Base-by-base conservation (phyloP, 1,139 yeast species). In the Taphrina communis region DNA sequence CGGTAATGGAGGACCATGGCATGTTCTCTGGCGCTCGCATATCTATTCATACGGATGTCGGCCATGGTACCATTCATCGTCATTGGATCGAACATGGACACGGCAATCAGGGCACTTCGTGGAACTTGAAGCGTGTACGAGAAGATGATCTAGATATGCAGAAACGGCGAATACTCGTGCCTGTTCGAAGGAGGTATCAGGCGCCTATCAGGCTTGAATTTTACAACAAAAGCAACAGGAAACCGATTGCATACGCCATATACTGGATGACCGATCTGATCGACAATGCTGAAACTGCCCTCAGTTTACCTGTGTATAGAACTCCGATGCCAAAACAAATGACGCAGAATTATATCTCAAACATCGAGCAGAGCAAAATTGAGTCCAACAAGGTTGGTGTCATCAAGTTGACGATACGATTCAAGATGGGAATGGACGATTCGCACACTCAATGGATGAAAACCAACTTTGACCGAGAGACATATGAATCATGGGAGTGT, bases 401-500 rank as follows among this genome's bases (percentile, higher is more conserved):
- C 11, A 53, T 65, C 19, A 46, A 44, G n/a, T 8, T 65, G 35
- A 56, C 57, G 25, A 58, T 58, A 6, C 44, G 68, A 9, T 65
- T 57, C 53, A 65, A 65, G 59, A 58, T 58, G 63, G 68, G 68
- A 12, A 48, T 65, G 65, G 68, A 65, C 48, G 68, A 65, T 11
- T 25, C 65, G 17, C 68, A 65, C 36, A 42, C 31, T 12, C 63
- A 65, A 36, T 57, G 60, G 42, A 39, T 65, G 65, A 48, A 51
- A 42, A 57, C 44, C 12, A 65, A 66, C 50, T 63, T 52, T 41
- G 69, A 41, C 25, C 55, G 69, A 17, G 66, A 66, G 41, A 66
- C 61, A 6, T 58, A 39, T 38, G 69, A 66, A 41, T 12, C 56
- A 12, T 66, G 69, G 69, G 63, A 66, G 36, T 59, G 60, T 35